A percentile compares a stretch with the other conserved stretches of the same genome.
These are phyloP conservation scores for Tricholomella constricta DNA, from an alignment of 768 basidiomycete species.

Conservation along the genomic window DNA sequence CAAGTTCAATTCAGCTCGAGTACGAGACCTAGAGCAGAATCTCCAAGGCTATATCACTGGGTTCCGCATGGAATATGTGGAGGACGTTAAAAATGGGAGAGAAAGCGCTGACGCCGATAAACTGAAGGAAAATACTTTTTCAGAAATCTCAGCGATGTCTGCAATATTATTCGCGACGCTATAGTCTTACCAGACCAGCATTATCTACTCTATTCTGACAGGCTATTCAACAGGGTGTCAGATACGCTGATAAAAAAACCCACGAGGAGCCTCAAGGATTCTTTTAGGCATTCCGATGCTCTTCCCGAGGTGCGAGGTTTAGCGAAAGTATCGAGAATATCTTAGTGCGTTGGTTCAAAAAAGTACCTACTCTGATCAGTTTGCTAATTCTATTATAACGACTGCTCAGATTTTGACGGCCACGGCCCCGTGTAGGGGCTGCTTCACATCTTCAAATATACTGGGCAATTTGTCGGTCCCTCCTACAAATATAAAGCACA, in stretches of 20 bases:
- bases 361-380: not conserved
- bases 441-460: not conserved
- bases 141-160: slow-evolving; percentile 1
- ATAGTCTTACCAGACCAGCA: not conserved
- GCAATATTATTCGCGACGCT: not conserved
- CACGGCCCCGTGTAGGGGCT: not conserved
- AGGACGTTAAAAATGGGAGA: not conserved
- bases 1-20: not conserved
- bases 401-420: not conserved
- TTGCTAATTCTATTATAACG: not conserved
- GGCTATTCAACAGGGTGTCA: slow-evolving; percentile 1
- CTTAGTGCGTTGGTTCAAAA: not conserved
- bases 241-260: not conserved
- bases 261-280: not conserved
- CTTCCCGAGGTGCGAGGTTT: not conserved
- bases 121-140: not conserved
- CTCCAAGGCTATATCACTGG: not conserved
- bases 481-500: not conserved
- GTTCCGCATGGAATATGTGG: not conserved
- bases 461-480: too few species aligned
- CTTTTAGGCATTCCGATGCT: slow-evolving; percentile 10
- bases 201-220: not conserved
- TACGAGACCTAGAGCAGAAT: not conserved
- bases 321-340: not conserved
- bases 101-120: not conserved